These are phyloP conservation scores for Claviceps sp. DNA, from an alignment of 2,329 filamentous ascomycete genomes.

Conservation along the genomic window DNA sequence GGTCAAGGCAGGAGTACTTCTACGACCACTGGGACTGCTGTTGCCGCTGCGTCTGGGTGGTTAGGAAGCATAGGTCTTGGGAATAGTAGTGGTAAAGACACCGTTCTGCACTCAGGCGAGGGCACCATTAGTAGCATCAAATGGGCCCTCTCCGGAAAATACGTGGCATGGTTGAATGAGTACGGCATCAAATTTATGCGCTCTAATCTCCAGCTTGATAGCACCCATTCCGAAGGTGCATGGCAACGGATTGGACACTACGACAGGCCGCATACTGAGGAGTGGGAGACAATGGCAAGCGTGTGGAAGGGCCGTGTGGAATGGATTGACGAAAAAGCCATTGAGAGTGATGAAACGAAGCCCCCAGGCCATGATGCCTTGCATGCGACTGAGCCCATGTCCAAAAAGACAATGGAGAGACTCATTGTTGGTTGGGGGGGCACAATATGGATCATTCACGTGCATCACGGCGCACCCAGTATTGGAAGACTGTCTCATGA, in stretches of 20 bases:
- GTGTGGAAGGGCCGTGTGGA: slow-evolving; percentile 89
- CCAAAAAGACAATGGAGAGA: slow-evolving; percentile 44
- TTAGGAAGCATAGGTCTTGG: slow-evolving; percentile 77
- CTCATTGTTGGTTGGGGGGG: slow-evolving; percentile 91
- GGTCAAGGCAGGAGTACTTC: slow-evolving; percentile 72
- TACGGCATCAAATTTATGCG: slow-evolving; percentile 97
- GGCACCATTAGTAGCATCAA: slow-evolving; percentile 83
- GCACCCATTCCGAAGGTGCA: slow-evolving; percentile 61
- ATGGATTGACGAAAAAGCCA: slow-evolving; percentile 76
- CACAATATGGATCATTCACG: slow-evolving; percentile 89
- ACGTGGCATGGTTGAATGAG: slow-evolving; percentile 91
- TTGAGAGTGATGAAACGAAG: slow-evolving; percentile 55
- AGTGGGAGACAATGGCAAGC: slow-evolving; percentile 92
- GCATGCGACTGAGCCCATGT: not conserved
- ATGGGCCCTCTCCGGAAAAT: slow-evolving; percentile 87
- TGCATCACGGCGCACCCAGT: slow-evolving; percentile 61
- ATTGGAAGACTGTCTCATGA: slow-evolving; percentile 54
- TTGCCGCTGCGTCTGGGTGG: slow-evolving; percentile 79
- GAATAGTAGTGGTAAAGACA: slow-evolving; percentile 67
- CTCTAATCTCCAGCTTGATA: slow-evolving; percentile 69
- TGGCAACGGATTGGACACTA: slow-evolving; percentile 94
- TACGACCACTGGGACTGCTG: slow-evolving; percentile 71
- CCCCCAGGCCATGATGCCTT: not conserved
- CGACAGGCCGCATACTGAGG: slow-evolving; percentile 70
- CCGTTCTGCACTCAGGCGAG: slow-evolving; percentile 79